A percentile compares a stretch with the other conserved stretches of the same genome.
Evolutionary conservation across 1,284 basidiomycete species (phyloP).

Genomic region (Moesziomyces globuligerus): DNA sequence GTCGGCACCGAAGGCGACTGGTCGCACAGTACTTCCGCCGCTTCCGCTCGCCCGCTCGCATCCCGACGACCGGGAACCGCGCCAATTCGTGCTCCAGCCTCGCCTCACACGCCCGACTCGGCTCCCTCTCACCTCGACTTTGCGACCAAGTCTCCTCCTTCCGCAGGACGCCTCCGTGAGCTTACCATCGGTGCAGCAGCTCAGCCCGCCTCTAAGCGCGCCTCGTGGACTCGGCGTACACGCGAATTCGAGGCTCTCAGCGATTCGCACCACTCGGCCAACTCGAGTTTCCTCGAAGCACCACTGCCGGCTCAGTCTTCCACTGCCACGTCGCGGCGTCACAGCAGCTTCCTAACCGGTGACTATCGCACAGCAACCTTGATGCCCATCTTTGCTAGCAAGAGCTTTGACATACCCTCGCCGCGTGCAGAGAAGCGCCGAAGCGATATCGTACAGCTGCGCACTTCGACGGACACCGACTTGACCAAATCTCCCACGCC

Average conservation of each 20-base stretch:
- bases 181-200: conserved; percentile 40
- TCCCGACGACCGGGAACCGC: conserved; percentile 30
- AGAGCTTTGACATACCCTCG: conserved; percentile 20
- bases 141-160: neutral
- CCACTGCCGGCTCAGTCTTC: conserved; percentile 10
- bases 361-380: conserved; percentile 22
- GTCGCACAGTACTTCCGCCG: neutral
- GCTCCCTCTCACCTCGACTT: conserved; percentile 8
- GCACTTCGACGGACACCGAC: neutral
- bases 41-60: conserved; percentile 3
- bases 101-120: conserved; percentile 20
- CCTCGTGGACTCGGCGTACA: conserved; percentile 34
- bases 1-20: neutral
- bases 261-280: conserved; percentile 25
- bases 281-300: conserved; percentile 10
- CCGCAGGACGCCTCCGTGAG: conserved; percentile 24
- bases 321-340: conserved; percentile 27
- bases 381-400: conserved; percentile 36
- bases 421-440: conserved; percentile 1
- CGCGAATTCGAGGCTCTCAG: conserved; percentile 28
- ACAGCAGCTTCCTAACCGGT: conserved; percentile 42
- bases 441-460: conserved; percentile 11
- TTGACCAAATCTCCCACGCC: conserved; percentile 5
- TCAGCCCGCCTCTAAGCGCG: conserved; percentile 38
- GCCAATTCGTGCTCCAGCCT: conserved; percentile 9